Evolutionary conservation across 805 yeast species (phyloP).

Genomic region (Lipomyces japonicus): DNA sequence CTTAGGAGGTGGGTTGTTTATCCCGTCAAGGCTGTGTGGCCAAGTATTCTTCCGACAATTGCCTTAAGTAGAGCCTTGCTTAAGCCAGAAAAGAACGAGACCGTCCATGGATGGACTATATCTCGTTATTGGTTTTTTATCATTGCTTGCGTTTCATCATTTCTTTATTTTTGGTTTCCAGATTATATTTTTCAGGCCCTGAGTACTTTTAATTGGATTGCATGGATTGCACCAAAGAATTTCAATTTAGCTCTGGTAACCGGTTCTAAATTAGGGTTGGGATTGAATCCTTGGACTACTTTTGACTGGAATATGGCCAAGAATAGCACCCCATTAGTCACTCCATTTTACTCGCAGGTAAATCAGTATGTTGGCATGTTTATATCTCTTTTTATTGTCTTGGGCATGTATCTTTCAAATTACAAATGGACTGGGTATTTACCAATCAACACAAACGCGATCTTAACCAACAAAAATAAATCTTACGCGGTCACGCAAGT

Average conservation of each 20-base stretch:
- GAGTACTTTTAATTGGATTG: constrained; percentile 55
- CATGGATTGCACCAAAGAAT: constrained; percentile 62
- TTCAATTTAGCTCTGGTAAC: constrained; percentile 61
- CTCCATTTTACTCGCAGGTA: constrained; percentile 37
- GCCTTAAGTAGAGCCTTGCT: constrained; percentile 53
- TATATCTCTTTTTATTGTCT: constrained; percentile 48
- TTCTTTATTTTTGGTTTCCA: constrained; percentile 58
- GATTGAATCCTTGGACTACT: constrained; percentile 55
- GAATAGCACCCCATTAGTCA: constrained; percentile 26
- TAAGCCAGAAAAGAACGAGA: constrained; percentile 38
- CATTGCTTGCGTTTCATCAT: constrained; percentile 41
- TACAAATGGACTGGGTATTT: constrained; percentile 53
- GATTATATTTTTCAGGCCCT: constrained; percentile 57
- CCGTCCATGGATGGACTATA: constrained; percentile 61
- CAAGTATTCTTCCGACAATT: constrained; percentile 56
- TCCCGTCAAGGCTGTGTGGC: constrained; percentile 71
- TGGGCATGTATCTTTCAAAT: constrained; percentile 52
- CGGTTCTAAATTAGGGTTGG: constrained; percentile 60
- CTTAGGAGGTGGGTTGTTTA: constrained; percentile 56
- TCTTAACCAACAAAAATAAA: constrained; percentile 50
- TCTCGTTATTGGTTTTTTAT: constrained; percentile 51
- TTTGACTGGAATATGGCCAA: constrained; percentile 68
- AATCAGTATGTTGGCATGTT: constrained; percentile 44
- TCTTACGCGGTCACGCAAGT: constrained; percentile 51
- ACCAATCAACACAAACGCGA: constrained; percentile 49